Percentiles rank a stretch among this genome's conserved stretches.
These are phyloP conservation scores for Pichiaceae sp. DNA, from an alignment of 1,139 yeast genomes.

Conservation along the genomic window DNA sequence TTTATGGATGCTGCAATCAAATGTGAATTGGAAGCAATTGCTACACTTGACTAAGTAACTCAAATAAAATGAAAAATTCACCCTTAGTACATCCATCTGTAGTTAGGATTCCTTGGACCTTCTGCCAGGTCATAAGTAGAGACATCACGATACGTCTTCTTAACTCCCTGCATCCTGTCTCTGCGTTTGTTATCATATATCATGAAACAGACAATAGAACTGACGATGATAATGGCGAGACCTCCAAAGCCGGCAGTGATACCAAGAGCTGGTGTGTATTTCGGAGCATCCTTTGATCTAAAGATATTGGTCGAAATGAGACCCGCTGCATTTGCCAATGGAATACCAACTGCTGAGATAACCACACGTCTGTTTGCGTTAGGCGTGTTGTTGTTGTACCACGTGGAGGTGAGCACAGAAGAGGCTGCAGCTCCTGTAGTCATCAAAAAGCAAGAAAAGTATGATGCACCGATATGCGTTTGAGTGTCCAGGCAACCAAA, in stretches of 20 bases:
- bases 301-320: slow-evolving; percentile 47
- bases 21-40: slow-evolving; percentile 28
- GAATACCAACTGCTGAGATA: slow-evolving; percentile 42
- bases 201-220: slow-evolving; percentile 29
- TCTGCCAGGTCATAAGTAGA: slow-evolving; percentile 36
- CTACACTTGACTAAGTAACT: slow-evolving; percentile 14
- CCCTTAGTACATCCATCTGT: slow-evolving; percentile 38
- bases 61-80: too few relatives aligned
- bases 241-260: neutral
- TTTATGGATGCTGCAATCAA: slow-evolving; percentile 23
- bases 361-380: slow-evolving; percentile 41
- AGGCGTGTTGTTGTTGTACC: slow-evolving; percentile 45
- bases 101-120: slow-evolving; percentile 38
- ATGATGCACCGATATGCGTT: slow-evolving; percentile 33
- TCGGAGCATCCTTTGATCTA: slow-evolving; percentile 44
- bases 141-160: slow-evolving; percentile 32
- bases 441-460: slow-evolving; percentile 46
- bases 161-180: slow-evolving; percentile 33
- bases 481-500: slow-evolving; percentile 36
- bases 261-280: slow-evolving; percentile 25
- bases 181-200: slow-evolving; percentile 34
- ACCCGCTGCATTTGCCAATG: slow-evolving; percentile 50
- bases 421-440: slow-evolving; percentile 44
- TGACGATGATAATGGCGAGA: slow-evolving; percentile 19
- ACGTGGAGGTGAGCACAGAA: slow-evolving; percentile 38